Base-by-base conservation (phyloP, 345 rosid species). In the Aurinia saxatilis region DNA sequence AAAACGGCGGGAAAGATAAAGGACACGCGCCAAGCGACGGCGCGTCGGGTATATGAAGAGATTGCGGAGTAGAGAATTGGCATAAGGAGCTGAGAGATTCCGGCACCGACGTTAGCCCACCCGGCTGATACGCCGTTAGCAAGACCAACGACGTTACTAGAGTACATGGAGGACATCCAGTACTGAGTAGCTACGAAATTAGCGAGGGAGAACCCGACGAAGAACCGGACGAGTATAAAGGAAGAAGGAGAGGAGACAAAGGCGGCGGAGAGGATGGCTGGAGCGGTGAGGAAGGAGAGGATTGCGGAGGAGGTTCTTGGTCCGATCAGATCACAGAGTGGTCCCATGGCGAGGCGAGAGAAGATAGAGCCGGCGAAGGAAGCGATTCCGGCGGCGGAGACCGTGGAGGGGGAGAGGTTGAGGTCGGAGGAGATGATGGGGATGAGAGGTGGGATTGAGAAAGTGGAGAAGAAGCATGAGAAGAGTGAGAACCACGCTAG, bases 91-190 rank as follows among this genome's bases (percentile, higher is more conserved):
- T 91, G 91, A 8, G 96, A 79, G 18, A 71, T 16, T n/a, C 95
- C 95, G 1, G 92, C 39, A 5, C 96, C 96, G 18, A 76, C 73
- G 63, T 79, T 83, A 14, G 91, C 95, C 98, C 95, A 88, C 0
- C 96, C 95, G 0, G 92, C 91, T 0, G 98, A 66, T 37, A 88
- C 80, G 5, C 87, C 95, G 4, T 82, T 91, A 29, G 96, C 96
- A 1, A 78, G 75, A 2, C 95, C 98, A 8, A 88, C 87, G 37
- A 88, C 81, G 55, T 59, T 57, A 2, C 73, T 69, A 14, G 98
- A 83, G 75, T 88, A 91, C 88, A 91, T 81, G 50, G 91, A 91
- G 63, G 81, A 79, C 91, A 91, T 88, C 96, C 96, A 88, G 70
- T 78, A 91, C 75, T 91, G 98, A 67, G 82, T 91, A 1, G 95